Evolutionary conservation across 345 rosid genomes (phyloP), one percentile per base, ranked within the genome.

Genomic region (Cardiospermum halicacabum): DNA sequence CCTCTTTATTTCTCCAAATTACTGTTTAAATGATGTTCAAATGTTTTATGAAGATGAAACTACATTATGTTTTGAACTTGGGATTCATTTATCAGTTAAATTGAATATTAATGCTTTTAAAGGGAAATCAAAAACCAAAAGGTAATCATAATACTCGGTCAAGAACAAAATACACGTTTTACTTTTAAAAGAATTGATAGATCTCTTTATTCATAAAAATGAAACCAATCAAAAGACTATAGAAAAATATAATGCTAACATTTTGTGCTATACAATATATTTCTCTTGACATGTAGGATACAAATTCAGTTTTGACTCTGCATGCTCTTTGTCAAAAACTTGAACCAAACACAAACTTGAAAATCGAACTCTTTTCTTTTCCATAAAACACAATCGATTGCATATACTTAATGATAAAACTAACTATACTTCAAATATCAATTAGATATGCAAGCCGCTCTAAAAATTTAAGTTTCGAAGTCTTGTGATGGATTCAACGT

Each of bases 221-320:
- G 1, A 31, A 54, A 26, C 31, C 53, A 53, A 62, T 59, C 34
- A 56, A 37, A 66, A 50, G 49, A 11, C 34, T 40, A 11, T 24
- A 50, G 25, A 15, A 10, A 53, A 28, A 60, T 16, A 3, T 28
- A 39, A 11, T 7, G 13, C 7, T 40, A 36, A 19, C n/a, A 24
- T 45, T 71, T 56, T 37, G n/a, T 59, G 50, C 76, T 74, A 61
- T 78, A 68, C 85, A 76, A 65, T 68, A 76, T 56, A 39, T 27
- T 40, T 67, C 62, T 53, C 53, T n/a, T 49, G 54, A 50, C 56
- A 40, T 66, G 71, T 68, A 69, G 50, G n/a, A n/a, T 49, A 56
- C 69, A 59, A 7, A 40, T 58, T 10, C 32, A n/a, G 39, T 51
- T 62, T 36, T 25, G 58, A 22, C 61, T 55, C 19, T 45, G 50